Evolutionary conservation across 1,139 yeast genomes (phyloP).

Genomic region (Blastobotrys apis): DNA sequence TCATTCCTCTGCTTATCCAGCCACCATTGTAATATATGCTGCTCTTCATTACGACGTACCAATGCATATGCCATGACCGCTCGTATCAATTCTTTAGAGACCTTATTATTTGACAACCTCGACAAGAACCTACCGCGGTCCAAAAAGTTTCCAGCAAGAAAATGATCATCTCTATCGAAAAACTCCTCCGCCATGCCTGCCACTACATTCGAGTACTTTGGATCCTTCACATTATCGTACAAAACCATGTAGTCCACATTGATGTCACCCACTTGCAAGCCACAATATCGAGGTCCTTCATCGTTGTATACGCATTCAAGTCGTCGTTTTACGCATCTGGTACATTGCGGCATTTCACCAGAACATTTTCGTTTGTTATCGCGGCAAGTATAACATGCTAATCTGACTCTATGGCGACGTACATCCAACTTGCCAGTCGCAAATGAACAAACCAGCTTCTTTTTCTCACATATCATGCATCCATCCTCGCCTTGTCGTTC

Average conservation of each 20-base stretch:
- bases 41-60: neutral
- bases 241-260: conserved; percentile 1
- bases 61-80: conserved; percentile 6
- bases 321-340: neutral
- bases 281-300: neutral
- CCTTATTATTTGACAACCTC: neutral
- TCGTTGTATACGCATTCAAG: conserved; percentile 5
- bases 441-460: conserved; percentile 7
- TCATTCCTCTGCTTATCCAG: conserved; percentile 4
- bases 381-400: conserved; percentile 8
- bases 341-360: conserved; percentile 7
- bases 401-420: conserved; percentile 5
- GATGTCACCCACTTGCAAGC: neutral
- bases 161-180: conserved; percentile 3
- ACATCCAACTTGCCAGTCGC: conserved; percentile 3
- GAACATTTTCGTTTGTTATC: conserved; percentile 5
- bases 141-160: conserved; percentile 7
- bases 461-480: conserved; percentile 7
- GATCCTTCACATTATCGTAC: conserved; percentile 4
- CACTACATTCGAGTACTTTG: conserved; percentile 1
- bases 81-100: conserved; percentile 2
- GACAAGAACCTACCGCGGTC: conserved; percentile 1
- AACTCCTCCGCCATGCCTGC: conserved; percentile 2
- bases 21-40: conserved; percentile 8
- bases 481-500: conserved; percentile 6